Evolutionary conservation across 495 filamentous ascomycete species (phyloP), one percentile per base, ranked within the genome.

Genomic region (Podospora comata): DNA sequence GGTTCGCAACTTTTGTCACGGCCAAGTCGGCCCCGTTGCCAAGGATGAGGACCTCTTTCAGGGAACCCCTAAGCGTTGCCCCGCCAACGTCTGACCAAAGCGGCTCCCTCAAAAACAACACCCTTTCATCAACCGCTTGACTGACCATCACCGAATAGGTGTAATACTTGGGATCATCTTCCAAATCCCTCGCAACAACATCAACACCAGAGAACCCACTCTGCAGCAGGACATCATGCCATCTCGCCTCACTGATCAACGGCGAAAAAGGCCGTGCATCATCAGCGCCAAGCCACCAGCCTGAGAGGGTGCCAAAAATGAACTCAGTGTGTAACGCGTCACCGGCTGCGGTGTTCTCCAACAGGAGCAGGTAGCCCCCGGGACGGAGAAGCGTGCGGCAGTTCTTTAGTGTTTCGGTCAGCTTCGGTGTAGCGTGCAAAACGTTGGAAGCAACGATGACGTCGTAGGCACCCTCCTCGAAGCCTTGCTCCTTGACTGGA

Each of bases 381-480:
- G 39, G 39, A 16, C 39, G 39, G 13, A 48, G 39, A 16, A 48
- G 39, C 39, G 7, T 48, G 9, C 39, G 39, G 15, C 39, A 48
- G 39, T 48, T 48, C 13, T 48, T 11, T 11, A 48, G 39, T 0
- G 39, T 48, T 3, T 48, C 39, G 39, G 15, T 16, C 9, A 48
- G 9, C 13, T 48, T 48, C 9, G 39, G 39, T 13, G 39, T 48
- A 16, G 39, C 39, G 39, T 48, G 39, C 39, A 48, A 13, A 3
- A 87, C 85, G 66, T 86, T 84, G 7, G 82, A 71, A 0, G 85
- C 86, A 20, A 88, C 62, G 11, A 89, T 76, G 1, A 89, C 69
- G 66, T 89, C 86, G 71, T 85, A 89, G 0, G 71, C 65, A 3
- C 67, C 78, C 2, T 65, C 67, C 30, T 80, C 76, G 63, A 86